Conservation (phyloP, 345 rosid species). For the Erucastrum elatum region DNA sequence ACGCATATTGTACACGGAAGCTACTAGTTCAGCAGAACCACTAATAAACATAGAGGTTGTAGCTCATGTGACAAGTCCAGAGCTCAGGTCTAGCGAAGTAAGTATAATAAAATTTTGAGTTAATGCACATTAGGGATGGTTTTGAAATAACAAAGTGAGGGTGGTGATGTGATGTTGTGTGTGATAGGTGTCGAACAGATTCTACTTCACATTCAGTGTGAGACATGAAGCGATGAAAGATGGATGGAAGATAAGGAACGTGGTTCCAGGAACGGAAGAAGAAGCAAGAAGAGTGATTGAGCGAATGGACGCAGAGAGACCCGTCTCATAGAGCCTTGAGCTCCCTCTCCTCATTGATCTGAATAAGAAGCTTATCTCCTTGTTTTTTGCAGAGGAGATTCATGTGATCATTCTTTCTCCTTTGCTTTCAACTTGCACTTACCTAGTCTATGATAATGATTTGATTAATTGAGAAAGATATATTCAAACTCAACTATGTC, state of each 20-base stretch:
- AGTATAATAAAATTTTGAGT: constrained; percentile 1
- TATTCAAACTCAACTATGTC: background rate
- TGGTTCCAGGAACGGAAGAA: constrained; percentile 84
- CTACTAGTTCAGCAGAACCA: constrained; percentile 53
- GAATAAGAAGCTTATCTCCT: background rate
- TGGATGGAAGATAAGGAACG: constrained; percentile 70
- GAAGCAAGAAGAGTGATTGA: constrained; percentile 83
- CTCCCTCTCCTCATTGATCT: background rate
- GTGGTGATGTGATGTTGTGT: constrained; percentile 4
- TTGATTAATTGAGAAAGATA: background rate
- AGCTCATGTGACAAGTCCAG: constrained; percentile 82
- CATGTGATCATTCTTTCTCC: background rate
- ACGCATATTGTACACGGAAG: constrained; percentile 74
- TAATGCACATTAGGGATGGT: too few relatives aligned
- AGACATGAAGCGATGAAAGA: constrained; percentile 70
- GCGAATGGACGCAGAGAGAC: constrained; percentile 73
- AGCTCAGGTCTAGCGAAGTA: constrained; percentile 74
- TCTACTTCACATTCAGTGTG: constrained; percentile 83
- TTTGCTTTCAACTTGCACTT: background rate
- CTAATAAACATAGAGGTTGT: constrained; percentile 73
- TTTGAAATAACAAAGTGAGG: background rate
- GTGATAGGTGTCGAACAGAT: constrained; percentile 74
- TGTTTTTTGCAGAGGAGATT: background rate
- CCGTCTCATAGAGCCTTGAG: constrained; percentile 28
- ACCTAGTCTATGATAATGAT: background rate